Base-by-base conservation (phyloP, 768 basidiomycete genomes). In the Rhizopogon sp. region DNA sequence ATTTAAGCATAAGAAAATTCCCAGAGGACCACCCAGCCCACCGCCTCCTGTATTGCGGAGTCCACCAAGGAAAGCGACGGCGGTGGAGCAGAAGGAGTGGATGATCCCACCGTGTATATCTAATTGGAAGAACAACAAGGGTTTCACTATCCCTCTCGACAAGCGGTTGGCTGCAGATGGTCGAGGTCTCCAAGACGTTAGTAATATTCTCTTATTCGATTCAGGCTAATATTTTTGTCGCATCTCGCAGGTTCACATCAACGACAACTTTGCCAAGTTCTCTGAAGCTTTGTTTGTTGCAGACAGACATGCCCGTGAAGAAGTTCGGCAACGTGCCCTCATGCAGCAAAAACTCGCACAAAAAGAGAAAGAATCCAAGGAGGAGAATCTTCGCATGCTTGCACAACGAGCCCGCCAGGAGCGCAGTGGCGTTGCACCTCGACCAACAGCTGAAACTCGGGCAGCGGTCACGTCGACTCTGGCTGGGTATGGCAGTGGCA, bases 71-170 rank as follows among this genome's bases (percentile, higher is more conserved):
- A 95, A 97, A 65, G 95, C 94, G 3, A 96, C 96, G 0, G 90
- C 91, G 7, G 90, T 93, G 53, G 97, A 99, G 67, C 96, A 98
- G 74, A 99, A 98, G 74, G 97, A 98, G 65, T 98, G 97, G 97
- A 97, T 98, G 94, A 98, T 99, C 55, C 97, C 97, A 16, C 97
- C 97, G 16, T 98, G 96, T 70, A 98, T 99, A 57, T 96, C 93
- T 28, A 99, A 99, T 73, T 99, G 97, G 97, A 99, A 99, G 77
- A 99, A 99, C 78, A 98, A 98, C 84, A 99, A 98, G 74, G 97
- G 97, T 81, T 99, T 95, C 70, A 98, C 97, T 1, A 98, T 98
- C 64, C 96, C 97, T 39, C 79, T 98, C 35, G 97, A 98, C 68
- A 98, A 99, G 75, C 90, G 96, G 59, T 76, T 99, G 52, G 97